phyloP scores from a whole-genome alignment of 129 eudicot species.

The Smallanthus sonchifolius region DNA sequence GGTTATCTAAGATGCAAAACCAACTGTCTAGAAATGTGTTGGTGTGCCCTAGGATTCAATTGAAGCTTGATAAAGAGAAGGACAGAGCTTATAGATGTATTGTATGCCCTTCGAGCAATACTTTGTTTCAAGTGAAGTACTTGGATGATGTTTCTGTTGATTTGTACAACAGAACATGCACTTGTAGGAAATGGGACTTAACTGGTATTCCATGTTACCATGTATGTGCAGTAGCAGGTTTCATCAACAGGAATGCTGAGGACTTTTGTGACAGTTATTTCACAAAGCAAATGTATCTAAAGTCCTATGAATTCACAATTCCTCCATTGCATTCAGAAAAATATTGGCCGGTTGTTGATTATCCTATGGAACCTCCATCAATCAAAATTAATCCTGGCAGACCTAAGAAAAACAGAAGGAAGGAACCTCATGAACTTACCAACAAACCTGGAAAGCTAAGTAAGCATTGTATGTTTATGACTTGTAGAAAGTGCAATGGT shows the following conservation, averaged over 20 bases:
- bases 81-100: not conserved
- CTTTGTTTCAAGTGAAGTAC: no score
- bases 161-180: not conserved
- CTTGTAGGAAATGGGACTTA: not conserved
- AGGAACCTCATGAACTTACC: not conserved
- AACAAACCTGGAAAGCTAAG: not conserved
- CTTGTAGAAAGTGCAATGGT: not conserved
- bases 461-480: not conserved
- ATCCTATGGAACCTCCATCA: not conserved
- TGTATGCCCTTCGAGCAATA: not conserved
- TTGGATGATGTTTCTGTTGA: no score
- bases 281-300: not conserved
- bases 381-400: not conserved
- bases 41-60: not conserved
- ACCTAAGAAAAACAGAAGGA: not conserved
- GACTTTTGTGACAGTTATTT: not conserved
- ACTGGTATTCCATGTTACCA: not conserved
- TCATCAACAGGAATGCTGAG: not conserved
- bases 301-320: not conserved
- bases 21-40: not conserved
- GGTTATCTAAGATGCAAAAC: not conserved
- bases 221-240: not conserved
- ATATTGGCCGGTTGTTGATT: not conserved
- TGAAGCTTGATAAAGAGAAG: not conserved
- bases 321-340: not conserved